Evolutionary conservation across 1,284 basidiomycete species (phyloP).

Genomic region (Puccinia triticina): DNA sequence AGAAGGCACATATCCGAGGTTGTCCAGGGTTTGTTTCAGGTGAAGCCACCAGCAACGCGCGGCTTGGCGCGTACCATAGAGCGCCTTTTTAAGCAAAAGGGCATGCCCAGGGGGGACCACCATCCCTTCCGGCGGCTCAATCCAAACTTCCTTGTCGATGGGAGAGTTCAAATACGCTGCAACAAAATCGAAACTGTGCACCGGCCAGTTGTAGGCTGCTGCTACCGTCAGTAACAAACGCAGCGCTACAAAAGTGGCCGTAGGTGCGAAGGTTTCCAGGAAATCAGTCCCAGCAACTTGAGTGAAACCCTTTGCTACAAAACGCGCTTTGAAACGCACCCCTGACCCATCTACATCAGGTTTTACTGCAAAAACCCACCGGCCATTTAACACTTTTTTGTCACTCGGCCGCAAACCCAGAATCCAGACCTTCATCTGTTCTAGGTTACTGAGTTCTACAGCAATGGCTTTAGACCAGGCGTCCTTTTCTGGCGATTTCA

Average conservation of each 20-base stretch:
- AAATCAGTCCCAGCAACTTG: neutral
- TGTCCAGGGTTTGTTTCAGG: neutral
- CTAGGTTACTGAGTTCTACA: slow-evolving; percentile 4
- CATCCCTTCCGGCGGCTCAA: slow-evolving; percentile 3
- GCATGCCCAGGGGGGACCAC: neutral
- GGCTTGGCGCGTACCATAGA: slow-evolving; percentile 28
- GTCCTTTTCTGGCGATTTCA: too few relatives aligned
- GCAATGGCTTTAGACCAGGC: too few relatives aligned
- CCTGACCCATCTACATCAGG: too few relatives aligned
- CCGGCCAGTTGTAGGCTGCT: neutral
- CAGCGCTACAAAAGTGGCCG: slow-evolving; percentile 20
- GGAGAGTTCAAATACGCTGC: slow-evolving; percentile 29
- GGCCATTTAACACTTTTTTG: neutral
- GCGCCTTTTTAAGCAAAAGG: neutral
- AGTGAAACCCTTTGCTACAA: slow-evolving; percentile 3
- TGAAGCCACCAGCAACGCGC: slow-evolving; percentile 32
- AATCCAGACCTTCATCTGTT: slow-evolving; percentile 11
- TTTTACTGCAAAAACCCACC: slow-evolving; percentile 50
- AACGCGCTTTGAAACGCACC: neutral
- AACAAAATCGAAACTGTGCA: slow-evolving; percentile 23
- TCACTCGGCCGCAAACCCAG: neutral
- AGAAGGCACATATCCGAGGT: neutral
- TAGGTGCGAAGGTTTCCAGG: slow-evolving; percentile 15
- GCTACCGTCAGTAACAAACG: neutral
- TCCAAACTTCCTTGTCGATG: slow-evolving; percentile 16